Evolutionary conservation across 108 stramenopile genomes (phyloP).

Genomic region (Fragilaria crotonensis): DNA sequence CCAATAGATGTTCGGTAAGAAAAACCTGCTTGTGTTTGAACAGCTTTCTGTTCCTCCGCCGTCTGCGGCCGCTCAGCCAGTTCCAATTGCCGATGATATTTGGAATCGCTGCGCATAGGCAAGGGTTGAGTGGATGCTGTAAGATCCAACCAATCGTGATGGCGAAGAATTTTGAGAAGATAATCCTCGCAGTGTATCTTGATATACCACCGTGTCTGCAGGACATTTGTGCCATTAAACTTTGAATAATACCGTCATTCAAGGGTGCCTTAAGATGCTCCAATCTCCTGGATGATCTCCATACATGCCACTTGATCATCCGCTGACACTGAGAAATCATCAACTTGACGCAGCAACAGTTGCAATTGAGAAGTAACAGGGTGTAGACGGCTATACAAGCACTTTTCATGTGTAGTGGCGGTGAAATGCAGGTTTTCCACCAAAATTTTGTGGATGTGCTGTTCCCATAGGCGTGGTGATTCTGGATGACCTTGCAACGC

Average conservation of each 20-base stretch:
- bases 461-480: slow-evolving; percentile 20
- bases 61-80: too few relatives aligned
- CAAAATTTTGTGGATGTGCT: slow-evolving; percentile 20
- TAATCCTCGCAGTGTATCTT: slow-evolving; percentile 20
- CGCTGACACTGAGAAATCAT: slow-evolving; percentile 36
- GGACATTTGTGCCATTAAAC: slow-evolving; percentile 27
- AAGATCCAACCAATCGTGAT: slow-evolving; percentile 40
- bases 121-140: too few relatives aligned
- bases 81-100: background rate
- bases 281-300: background rate
- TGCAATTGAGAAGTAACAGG: background rate
- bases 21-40: too few relatives aligned
- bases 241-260: slow-evolving; percentile 10
- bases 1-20: slow-evolving; percentile 23
- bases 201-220: slow-evolving; percentile 17
- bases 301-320: too few relatives aligned
- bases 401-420: slow-evolving; percentile 27
- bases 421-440: slow-evolving; percentile 7
- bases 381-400: too few relatives aligned
- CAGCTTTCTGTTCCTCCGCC: too few relatives aligned
- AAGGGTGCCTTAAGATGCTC: slow-evolving; percentile 3
- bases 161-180: slow-evolving; percentile 14
- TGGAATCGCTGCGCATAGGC: too few relatives aligned
- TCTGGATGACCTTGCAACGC: slow-evolving; percentile 26
- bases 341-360: slow-evolving; percentile 37